Conservation (phyloP, 176 grass and related monocot genomes). For the Puya raimondii region DNA sequence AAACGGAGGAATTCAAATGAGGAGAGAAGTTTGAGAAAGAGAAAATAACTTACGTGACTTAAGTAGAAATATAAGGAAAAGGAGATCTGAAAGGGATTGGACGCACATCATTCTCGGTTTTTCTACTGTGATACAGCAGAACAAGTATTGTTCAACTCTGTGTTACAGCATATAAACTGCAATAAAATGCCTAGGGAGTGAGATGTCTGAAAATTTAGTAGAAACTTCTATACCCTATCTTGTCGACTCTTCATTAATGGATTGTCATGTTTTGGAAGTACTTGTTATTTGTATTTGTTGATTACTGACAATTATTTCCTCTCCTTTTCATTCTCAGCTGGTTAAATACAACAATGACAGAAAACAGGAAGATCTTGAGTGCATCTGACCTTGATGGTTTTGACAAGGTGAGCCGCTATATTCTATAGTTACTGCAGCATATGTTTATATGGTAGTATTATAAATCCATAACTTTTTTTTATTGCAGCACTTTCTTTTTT, state of each 20-base stretch:
- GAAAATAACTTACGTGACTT: no score
- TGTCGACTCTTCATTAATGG: neutral
- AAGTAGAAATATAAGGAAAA: no score
- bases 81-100: no score
- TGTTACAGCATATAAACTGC: no score
- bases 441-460: neutral
- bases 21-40: no score
- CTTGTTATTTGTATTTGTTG: neutral
- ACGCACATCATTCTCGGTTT: no score
- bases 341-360: constrained; percentile 97
- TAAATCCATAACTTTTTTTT: neutral
- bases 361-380: constrained; percentile 80
- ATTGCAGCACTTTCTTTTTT: neutral
- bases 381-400: constrained; percentile 89
- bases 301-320: neutral
- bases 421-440: neutral
- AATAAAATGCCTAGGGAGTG: no score
- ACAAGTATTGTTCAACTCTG: no score
- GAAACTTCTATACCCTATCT: neutral
- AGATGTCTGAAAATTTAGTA: no score
- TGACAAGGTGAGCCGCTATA: constrained; percentile 59
- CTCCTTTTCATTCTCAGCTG: constrained; percentile 41
- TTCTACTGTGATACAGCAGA: no score
- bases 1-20: no score
- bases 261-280: neutral